Evolutionary conservation across 768 basidiomycete species (phyloP), one percentile per base, ranked within the genome.

Genomic region (Lanmaoa pseudosensibilis): DNA sequence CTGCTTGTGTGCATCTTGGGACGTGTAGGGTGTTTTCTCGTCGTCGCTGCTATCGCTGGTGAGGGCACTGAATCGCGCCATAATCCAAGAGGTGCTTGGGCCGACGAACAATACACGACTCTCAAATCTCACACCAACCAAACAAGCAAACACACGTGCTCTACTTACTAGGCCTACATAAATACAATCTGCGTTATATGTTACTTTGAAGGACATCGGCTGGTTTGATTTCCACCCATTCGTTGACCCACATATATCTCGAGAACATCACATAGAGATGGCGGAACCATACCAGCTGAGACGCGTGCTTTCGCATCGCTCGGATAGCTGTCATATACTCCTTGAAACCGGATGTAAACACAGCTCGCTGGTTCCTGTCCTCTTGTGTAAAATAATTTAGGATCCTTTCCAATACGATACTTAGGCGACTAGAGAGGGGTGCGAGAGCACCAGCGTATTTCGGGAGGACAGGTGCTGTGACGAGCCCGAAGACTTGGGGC

Each of bases 201-300:
- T 13, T 46, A 38, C 47, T 38, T 50, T 46, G 41, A 32, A 50
- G 33, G 18, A 46, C 7, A 16, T 57, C 54, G 23, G 46, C 25
- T 11, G 62, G 30, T 32, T 36, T 13, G 25, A 90, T 64, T 67
- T 85, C 81, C 2, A 78, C 76, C 83, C 91, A 92, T 60, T 90
- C 87, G 59, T 94, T 94, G 27, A 90, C 83, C 94, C 94, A 96
- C 91, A 96, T 89, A 67, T 94, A 93, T 54, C 88, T 80, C 18
- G 91, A 94, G 66, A 87, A 90, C 21, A 73, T 60, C 38, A 95
- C 77, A 66, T 94, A 90, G 54, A 94, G 73, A 83, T 88, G 92
- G 40, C 94, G 82, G 75, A 93, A 96, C 94, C 94, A 95, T 41
- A 84, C 83, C 56, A 92, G 73, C 75, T 97, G 94, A 56, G 84